Evolutionary conservation across 208 protist genomes (phyloP).

Genomic region (Acanthamoeba healyi): DNA sequence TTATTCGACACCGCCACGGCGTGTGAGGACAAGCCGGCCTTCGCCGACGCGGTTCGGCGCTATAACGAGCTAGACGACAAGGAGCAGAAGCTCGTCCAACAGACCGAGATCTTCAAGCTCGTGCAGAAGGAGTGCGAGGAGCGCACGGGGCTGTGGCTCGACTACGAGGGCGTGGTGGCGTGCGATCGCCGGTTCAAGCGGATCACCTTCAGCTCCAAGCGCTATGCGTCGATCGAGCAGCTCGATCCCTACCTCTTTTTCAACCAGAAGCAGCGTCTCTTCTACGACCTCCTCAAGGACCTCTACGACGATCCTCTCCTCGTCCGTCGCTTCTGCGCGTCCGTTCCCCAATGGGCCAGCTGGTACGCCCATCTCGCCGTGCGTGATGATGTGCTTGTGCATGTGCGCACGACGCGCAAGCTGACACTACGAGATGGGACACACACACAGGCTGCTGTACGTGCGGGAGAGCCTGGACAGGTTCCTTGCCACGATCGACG

Average conservation of each 20-base stretch:
- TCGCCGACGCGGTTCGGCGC: not conserved
- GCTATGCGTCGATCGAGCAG: not conserved
- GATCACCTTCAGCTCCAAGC: not conserved
- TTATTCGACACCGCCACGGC: not conserved
- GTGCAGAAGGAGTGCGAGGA: not conserved
- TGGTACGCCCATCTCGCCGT: not conserved
- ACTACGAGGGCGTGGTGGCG: not conserved
- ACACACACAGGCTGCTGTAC: constrained; percentile 12
- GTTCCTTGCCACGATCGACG: not conserved
- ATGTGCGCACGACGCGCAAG: not conserved
- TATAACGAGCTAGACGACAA: not conserved
- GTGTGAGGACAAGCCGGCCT: not conserved
- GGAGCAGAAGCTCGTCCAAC: not conserved
- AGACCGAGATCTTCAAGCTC: not conserved
- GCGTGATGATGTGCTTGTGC: not conserved
- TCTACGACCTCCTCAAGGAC: constrained; percentile 28
- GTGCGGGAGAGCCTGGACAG: not conserved
- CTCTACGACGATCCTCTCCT: constrained; percentile 14
- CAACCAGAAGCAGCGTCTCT: constrained; percentile 44
- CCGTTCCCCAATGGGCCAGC: constrained; percentile 2
- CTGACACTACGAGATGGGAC: not conserved
- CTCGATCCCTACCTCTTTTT: not conserved
- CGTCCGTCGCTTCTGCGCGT: constrained; percentile 19
- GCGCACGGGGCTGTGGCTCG: not conserved
- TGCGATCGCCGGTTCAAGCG: not conserved